Evolutionary conservation across 1,284 basidiomycete genomes (phyloP).

Genomic region (Puccinia coronata): DNA sequence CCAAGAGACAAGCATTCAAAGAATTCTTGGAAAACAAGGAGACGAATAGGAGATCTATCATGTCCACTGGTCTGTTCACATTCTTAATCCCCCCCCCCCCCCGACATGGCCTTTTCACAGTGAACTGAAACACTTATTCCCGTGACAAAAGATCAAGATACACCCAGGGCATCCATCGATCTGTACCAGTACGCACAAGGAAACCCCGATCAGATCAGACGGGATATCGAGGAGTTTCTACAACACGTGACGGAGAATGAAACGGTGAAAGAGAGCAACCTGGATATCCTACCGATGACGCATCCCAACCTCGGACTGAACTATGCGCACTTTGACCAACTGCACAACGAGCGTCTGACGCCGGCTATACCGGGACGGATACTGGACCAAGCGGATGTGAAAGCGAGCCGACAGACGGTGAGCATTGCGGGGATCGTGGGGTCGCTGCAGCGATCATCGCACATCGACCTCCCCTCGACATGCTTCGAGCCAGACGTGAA

Average conservation of each 20-base stretch:
- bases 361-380: constrained; percentile 42
- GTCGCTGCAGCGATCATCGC: constrained; percentile 35
- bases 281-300: constrained; percentile 34
- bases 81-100: neutral
- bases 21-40: constrained; percentile 39
- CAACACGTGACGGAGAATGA: constrained; percentile 14
- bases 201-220: constrained; percentile 46
- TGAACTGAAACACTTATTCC: neutral
- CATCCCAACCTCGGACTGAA: constrained; percentile 48
- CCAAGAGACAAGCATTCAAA: constrained; percentile 23
- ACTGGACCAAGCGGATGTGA: constrained; percentile 41
- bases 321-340: constrained; percentile 48
- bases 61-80: constrained; percentile 6
- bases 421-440: constrained; percentile 42
- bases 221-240: constrained; percentile 48
- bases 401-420: constrained; percentile 44
- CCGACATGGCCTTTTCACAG: neutral
- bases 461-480: constrained; percentile 46
- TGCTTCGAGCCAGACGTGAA: constrained; percentile 45
- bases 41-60: neutral
- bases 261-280: constrained; percentile 11
- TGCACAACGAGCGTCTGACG: constrained; percentile 48
- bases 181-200: constrained; percentile 45
- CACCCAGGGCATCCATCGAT: neutral
- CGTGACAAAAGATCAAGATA: neutral